Conservation (phyloP, 1,284 basidiomycete species). For the Sparassis latifolia region DNA sequence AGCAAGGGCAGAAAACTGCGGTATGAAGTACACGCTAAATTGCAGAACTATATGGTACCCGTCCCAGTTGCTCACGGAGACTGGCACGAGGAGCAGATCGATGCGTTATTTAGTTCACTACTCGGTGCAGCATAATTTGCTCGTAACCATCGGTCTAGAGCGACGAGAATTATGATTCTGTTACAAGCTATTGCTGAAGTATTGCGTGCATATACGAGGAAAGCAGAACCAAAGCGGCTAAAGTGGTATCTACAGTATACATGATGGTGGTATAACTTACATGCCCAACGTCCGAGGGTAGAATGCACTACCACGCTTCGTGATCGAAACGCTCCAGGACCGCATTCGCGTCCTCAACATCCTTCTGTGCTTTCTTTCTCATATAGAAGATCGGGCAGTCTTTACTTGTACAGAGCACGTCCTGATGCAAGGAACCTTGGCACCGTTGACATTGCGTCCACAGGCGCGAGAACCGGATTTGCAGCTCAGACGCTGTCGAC, state of each 20-base stretch:
- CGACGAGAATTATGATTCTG: background rate
- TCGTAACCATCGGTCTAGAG: too few species aligned
- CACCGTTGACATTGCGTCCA: constrained; percentile 98
- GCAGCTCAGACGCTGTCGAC: constrained; percentile 64
- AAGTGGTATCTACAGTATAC: too few species aligned
- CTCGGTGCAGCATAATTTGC: constrained; percentile 41
- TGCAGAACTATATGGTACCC: constrained; percentile 93
- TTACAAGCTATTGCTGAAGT: too few species aligned
- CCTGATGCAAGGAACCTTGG: constrained; percentile 94
- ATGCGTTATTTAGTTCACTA: constrained; percentile 84
- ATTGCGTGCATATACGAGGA: too few species aligned
- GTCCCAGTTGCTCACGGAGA: constrained; percentile 48
- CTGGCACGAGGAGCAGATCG: constrained; percentile 93
- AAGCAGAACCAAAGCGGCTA: too few species aligned
- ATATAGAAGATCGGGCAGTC: constrained; percentile 99
- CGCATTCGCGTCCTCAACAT: constrained; percentile 78
- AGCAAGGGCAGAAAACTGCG: constrained; percentile 71
- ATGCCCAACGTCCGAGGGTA: background rate
- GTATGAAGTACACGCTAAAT: constrained; percentile 89
- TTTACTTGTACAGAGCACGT: constrained; percentile 93
- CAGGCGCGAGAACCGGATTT: constrained; percentile 86
- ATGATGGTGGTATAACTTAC: background rate
- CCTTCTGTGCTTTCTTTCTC: constrained; percentile 94
- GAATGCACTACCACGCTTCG: constrained; percentile 42
- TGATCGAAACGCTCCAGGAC: constrained; percentile 79